phyloP scores from a whole-genome alignment of 2,329 filamentous ascomycete species.

The Diaporthe ampelina region DNA sequence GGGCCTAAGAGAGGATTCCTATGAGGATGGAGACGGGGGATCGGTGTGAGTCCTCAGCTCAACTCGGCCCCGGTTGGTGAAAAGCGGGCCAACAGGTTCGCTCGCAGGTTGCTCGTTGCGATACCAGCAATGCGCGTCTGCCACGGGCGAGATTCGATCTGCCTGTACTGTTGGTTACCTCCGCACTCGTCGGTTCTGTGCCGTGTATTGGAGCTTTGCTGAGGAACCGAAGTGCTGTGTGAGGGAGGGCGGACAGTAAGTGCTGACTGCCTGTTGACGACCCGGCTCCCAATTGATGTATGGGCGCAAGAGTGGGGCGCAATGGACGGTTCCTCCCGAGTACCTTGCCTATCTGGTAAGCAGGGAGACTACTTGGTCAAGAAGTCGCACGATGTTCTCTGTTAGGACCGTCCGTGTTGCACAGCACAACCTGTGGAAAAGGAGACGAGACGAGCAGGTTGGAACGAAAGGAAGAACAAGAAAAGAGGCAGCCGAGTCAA shows the following conservation, averaged over 20 bases:
- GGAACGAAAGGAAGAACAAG: not conserved
- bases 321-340: conserved; percentile 23
- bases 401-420: not conserved
- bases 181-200: not conserved
- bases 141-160: not conserved
- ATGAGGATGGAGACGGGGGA: not conserved
- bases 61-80: conserved; percentile 21
- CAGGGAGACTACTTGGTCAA: not conserved
- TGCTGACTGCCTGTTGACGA: conserved; percentile 22
- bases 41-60: conserved; percentile 2
- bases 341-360: not conserved
- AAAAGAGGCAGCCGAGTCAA: not conserved
- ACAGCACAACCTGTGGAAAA: not conserved
- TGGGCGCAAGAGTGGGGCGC: conserved; percentile 2
- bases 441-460: not conserved
- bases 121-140: not conserved
- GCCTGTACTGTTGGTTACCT: not conserved
- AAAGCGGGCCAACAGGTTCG: conserved; percentile 22
- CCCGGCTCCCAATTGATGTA: conserved; percentile 5
- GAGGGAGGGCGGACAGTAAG: conserved; percentile 1
- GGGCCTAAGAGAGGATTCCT: not conserved
- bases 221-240: not conserved
- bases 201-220: not conserved
- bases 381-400: not conserved
- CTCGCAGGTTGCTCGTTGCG: not conserved